Evolutionary conservation across 306 rosid genomes (phyloP).

Genomic region (Begonia fuchsioides): DNA sequence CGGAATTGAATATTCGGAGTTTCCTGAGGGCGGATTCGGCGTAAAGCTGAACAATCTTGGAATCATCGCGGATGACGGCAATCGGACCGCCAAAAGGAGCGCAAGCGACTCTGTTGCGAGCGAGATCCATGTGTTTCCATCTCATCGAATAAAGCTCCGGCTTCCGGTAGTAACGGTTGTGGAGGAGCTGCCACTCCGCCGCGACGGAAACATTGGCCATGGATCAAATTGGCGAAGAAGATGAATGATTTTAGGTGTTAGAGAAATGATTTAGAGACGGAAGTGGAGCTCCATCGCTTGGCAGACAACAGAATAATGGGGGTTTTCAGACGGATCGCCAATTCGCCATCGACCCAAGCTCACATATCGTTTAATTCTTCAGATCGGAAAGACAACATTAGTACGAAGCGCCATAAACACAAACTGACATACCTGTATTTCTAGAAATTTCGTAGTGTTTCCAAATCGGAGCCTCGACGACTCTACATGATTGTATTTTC

Average conservation of each 20-base stretch:
- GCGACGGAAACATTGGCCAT: conserved; percentile 95
- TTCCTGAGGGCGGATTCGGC: conserved; percentile 91
- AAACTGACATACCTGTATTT: too few species aligned
- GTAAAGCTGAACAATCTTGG: conserved; percentile 95
- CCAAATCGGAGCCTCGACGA: too few species aligned
- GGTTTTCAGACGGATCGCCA: too few species aligned
- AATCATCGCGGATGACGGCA: conserved; percentile 91
- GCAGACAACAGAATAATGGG: too few species aligned
- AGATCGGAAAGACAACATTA: too few species aligned
- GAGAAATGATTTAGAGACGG: background rate
- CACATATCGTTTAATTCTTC: too few species aligned
- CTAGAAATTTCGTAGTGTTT: too few species aligned
- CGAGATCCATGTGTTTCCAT: conserved; percentile 76
- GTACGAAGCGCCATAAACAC: too few species aligned
- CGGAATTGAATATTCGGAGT: conserved; percentile 72
- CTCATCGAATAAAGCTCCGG: conserved; percentile 65
- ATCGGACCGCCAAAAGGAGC: conserved; percentile 88
- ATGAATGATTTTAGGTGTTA: background rate
- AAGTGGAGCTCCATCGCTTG: too few species aligned
- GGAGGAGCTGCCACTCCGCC: conserved; percentile 97
- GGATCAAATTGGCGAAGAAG: background rate
- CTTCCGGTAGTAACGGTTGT: conserved; percentile 81
- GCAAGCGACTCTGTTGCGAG: conserved; percentile 81
- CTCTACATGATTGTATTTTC: too few species aligned
- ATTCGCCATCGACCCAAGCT: too few species aligned